Evolutionary conservation across 495 filamentous ascomycete genomes (phyloP).

Genomic region (Talaromyces trachyspermus): DNA sequence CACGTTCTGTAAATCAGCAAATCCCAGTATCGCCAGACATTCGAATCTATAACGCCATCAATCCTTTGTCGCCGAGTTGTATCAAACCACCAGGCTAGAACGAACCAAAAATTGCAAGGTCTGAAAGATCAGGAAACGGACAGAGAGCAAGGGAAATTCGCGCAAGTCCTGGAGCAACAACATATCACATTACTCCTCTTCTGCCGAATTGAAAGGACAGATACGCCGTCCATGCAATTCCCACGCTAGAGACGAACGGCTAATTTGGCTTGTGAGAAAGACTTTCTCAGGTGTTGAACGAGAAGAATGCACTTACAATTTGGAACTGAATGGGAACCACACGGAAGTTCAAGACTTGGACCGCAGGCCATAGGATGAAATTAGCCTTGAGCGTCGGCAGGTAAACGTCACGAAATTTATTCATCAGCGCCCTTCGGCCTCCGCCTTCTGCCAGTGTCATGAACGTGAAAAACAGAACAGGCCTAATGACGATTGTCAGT

Average conservation of each 20-base stretch:
- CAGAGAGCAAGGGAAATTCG: neutral
- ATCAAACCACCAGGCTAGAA: neutral
- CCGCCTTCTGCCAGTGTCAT: conserved; percentile 97
- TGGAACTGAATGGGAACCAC: conserved; percentile 94
- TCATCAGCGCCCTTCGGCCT: conserved; percentile 64
- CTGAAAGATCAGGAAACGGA: neutral
- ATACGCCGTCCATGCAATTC: conserved; percentile 99
- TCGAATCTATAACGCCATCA: neutral
- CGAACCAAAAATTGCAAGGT: neutral
- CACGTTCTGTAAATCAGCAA: neutral
- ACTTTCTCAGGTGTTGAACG: neutral
- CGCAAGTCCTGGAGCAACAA: neutral
- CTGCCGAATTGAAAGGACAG: conserved; percentile 84
- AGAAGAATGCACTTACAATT: conserved; percentile 58
- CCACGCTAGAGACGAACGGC: conserved; percentile 94
- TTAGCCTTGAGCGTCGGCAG: conserved; percentile 92
- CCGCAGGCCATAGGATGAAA: conserved; percentile 90
- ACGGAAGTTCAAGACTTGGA: conserved; percentile 95
- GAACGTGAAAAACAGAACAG: conserved; percentile 87
- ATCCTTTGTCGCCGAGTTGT: neutral
- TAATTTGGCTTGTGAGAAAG: conserved; percentile 26
- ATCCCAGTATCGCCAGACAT: neutral
- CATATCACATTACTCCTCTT: conserved; percentile 42
- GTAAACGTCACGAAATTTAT: conserved; percentile 92
- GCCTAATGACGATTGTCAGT: conserved; percentile 34